A percentile compares a stretch with the other conserved stretches of the same genome.
These are phyloP conservation scores for Triglochin maritima DNA, from an alignment of 106 monocot species.

Conservation along the genomic window DNA sequence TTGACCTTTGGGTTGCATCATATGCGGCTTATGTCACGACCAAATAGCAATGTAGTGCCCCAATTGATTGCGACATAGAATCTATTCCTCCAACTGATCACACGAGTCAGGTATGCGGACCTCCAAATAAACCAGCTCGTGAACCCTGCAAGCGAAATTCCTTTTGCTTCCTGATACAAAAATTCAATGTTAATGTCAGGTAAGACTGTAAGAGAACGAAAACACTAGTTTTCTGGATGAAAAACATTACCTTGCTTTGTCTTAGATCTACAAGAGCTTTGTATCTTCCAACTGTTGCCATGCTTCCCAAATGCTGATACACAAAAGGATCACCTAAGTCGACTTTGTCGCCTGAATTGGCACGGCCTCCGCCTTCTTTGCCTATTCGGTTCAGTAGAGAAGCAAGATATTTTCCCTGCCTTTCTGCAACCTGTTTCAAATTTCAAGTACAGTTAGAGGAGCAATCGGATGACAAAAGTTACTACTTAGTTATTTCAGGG, in stretches of 20 bases:
- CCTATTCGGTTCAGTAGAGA: constrained; percentile 50
- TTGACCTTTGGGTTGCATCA: background rate
- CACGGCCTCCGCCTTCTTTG: constrained; percentile 57
- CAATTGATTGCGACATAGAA: constrained; percentile 91
- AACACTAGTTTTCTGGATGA: background rate
- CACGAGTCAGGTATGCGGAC: constrained; percentile 81
- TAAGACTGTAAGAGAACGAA: background rate
- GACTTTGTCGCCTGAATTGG: constrained; percentile 21
- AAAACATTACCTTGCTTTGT: constrained; percentile 67
- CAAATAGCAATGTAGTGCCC: constrained; percentile 79
- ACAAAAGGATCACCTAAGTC: constrained; percentile 69
- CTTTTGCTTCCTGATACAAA: constrained; percentile 53
- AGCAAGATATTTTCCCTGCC: constrained; percentile 88
- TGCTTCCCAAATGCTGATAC: constrained; percentile 90
- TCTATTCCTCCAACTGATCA: constrained; percentile 89
- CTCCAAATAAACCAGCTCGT: constrained; percentile 94
- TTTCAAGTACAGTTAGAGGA: background rate
- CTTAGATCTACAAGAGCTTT: constrained; percentile 96
- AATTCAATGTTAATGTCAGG: background rate
- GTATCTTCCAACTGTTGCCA: constrained; percentile 91
- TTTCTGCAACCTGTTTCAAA: constrained; percentile 74
- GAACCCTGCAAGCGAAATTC: constrained; percentile 75
- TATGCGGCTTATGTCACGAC: constrained; percentile 79
- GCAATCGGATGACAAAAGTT: too few species aligned
- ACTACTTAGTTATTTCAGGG: too few species aligned